Evolutionary conservation across 345 rosid genomes (phyloP).

Genomic region (Gossypium mustelinum): DNA sequence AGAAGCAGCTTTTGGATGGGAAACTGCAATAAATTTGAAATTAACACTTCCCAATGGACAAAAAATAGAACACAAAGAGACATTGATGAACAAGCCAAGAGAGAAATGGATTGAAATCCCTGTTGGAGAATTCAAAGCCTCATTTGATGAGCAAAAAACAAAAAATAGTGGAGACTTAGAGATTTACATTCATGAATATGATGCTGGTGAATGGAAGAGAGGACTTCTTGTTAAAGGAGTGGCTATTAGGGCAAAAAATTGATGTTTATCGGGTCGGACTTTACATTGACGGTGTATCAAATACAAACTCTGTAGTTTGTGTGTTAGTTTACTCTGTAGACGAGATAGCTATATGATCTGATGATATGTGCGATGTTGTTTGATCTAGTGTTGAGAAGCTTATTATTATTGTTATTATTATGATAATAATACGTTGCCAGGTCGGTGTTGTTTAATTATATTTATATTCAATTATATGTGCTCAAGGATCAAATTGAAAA

Average conservation of each 20-base stretch:
- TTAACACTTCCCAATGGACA: neutral
- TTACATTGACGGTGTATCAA: neutral
- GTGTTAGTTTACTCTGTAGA: no score
- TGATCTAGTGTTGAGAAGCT: neutral
- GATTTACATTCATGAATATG: neutral
- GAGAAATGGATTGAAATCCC: neutral
- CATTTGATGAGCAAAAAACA: neutral
- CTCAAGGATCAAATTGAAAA: no score
- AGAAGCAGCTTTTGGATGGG: constrained; percentile 56
- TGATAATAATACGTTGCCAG: no score
- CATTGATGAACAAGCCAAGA: neutral
- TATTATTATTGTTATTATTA: no score
- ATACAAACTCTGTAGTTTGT: neutral
- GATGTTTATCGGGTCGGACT: no score
- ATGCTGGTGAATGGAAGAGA: neutral
- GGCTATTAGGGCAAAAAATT: constrained; percentile 26
- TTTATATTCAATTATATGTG: no score
- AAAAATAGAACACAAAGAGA: neutral
- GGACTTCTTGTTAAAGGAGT: constrained; percentile 2
- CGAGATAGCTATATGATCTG: no score
- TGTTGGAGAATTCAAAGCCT: neutral
- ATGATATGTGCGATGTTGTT: neutral
- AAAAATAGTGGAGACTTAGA: neutral
- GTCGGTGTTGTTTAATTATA: no score
- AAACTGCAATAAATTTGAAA: constrained; percentile 39